Evolutionary conservation across 805 yeast genomes (phyloP).

Genomic region (Ogataea nakhonphanomensis): DNA sequence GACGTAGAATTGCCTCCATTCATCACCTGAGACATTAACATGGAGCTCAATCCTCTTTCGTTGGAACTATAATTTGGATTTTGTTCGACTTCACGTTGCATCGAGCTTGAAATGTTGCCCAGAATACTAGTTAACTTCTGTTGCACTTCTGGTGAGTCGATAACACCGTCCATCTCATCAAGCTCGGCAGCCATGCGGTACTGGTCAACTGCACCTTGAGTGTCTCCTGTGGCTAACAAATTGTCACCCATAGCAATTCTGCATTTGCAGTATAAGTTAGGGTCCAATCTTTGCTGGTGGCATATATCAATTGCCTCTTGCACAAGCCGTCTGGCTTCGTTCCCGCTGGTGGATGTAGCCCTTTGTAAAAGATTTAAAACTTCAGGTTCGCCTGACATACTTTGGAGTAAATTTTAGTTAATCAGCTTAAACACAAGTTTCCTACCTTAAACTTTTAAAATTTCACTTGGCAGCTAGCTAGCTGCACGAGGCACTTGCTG

Average conservation of each 20-base stretch:
- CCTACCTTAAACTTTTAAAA: not conserved
- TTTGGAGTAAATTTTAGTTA: not conserved
- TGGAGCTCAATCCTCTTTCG: constrained; percentile 30
- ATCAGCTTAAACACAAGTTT: not conserved
- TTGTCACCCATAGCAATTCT: constrained; percentile 30
- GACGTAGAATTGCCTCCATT: constrained; percentile 27
- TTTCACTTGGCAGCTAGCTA: constrained; percentile 7
- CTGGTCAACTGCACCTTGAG: constrained; percentile 26
- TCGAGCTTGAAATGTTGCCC: constrained; percentile 19
- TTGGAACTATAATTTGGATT: constrained; percentile 22
- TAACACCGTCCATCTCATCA: constrained; percentile 32
- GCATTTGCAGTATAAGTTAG: constrained; percentile 26
- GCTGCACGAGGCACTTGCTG: not conserved
- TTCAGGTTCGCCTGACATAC: constrained; percentile 21
- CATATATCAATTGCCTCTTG: constrained; percentile 22
- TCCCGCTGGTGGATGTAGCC: constrained; percentile 12
- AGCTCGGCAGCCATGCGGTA: constrained; percentile 30
- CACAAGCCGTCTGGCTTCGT: constrained; percentile 18
- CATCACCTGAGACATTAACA: constrained; percentile 26
- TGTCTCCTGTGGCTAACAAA: constrained; percentile 22
- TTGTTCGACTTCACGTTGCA: constrained; percentile 23
- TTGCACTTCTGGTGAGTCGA: constrained; percentile 32
- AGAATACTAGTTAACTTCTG: constrained; percentile 25
- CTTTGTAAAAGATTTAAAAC: constrained; percentile 21
- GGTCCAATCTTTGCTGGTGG: constrained; percentile 21